These are phyloP conservation scores for Syncephalastrum monosporum DNA, from an alignment of 371 early-diverging fungal species.

Conservation along the genomic window DNA sequence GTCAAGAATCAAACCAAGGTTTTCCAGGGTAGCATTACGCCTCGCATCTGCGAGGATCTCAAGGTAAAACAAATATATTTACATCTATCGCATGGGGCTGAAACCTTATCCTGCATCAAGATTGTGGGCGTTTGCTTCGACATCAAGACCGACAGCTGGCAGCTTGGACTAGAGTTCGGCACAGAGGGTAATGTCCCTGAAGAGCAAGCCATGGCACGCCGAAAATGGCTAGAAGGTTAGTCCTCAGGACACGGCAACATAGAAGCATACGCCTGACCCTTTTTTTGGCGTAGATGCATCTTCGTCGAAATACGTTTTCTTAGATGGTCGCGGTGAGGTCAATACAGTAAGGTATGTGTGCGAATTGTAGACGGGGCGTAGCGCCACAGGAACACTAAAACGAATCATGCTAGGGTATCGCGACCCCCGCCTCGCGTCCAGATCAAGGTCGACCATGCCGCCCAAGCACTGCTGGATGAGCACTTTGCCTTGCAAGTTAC, in stretches of 20 bases:
- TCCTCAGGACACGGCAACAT: slow-evolving; percentile 12
- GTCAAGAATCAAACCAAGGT: slow-evolving; percentile 56
- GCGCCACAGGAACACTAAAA: background rate
- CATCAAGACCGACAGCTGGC: slow-evolving; percentile 38
- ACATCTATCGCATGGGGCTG: too few relatives aligned
- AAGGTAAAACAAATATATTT: slow-evolving; percentile 37
- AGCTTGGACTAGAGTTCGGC: slow-evolving; percentile 46
- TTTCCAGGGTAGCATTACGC: slow-evolving; percentile 61
- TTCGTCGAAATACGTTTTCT: slow-evolving; percentile 30
- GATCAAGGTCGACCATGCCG: slow-evolving; percentile 47
- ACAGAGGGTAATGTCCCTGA: slow-evolving; percentile 30
- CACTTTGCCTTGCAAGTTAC: slow-evolving; percentile 59
- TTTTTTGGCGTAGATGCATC: background rate
- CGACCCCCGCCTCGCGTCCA: slow-evolving; percentile 68
- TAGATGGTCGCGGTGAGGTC: slow-evolving; percentile 60
- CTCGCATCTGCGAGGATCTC: slow-evolving; percentile 59
- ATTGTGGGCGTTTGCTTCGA: slow-evolving; percentile 47
- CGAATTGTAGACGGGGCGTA: background rate
- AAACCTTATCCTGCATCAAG: slow-evolving; percentile 10
- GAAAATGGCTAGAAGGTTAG: slow-evolving; percentile 25
- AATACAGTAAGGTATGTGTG: slow-evolving; percentile 43
- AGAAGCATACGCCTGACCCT: background rate
- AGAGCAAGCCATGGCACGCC: slow-evolving; percentile 37
- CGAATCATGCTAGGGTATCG: slow-evolving; percentile 41
- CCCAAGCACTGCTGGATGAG: slow-evolving; percentile 74